Evolutionary conservation across 768 basidiomycete genomes (phyloP), one percentile per base, ranked within the genome.

Genomic region (Cystofilobasidium ferigula): DNA sequence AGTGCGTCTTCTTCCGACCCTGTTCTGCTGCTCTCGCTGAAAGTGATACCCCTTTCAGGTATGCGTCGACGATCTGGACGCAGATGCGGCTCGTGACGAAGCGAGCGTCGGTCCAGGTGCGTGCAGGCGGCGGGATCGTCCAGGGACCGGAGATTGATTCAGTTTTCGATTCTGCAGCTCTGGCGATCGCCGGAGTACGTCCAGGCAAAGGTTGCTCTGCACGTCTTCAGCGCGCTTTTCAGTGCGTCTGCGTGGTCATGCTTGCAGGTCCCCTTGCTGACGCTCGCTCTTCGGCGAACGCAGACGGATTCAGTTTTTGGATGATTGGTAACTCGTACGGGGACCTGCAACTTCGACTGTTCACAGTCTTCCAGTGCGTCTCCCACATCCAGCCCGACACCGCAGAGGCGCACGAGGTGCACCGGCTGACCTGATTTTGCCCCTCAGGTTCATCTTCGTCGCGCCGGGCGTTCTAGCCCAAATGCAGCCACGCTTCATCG

Each of bases 401-500:
- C 16, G 43, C 43, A 14, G 43, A 47, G 43, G 43, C n/a, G n/a
- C n/a, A n/a, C n/a, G n/a, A n/a, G n/a, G 34, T 22, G 42, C 42
- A 5, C 20, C 42, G 42, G 42, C 20, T 22, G 42, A 43, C 20
- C 20, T 22, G 12, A 4, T 5, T 7, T 18, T 43, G 42, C 5
- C 42, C 5, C 14, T 6, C 54, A 34, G 36, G 54, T 64, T 57
- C 54, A 38, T 64, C 53, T 57, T 64, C 54, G 63, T 64, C n/a
- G 63, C 63, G 3, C 63, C 63, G 3, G 63, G 63, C 14, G 63
- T 64, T 24, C 57, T 64, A 14, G 63, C 63, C 3, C 63, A 64
- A 24, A 38, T 42, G 16, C 63, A 64, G 24, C 63, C 63, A 10
- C 42, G 57, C 28, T 64, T 64, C 32, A 64, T 64, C 30, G 63